These are phyloP conservation scores for Spathaspora gorwiae DNA, from an alignment of 805 yeast genomes.

Conservation along the genomic window DNA sequence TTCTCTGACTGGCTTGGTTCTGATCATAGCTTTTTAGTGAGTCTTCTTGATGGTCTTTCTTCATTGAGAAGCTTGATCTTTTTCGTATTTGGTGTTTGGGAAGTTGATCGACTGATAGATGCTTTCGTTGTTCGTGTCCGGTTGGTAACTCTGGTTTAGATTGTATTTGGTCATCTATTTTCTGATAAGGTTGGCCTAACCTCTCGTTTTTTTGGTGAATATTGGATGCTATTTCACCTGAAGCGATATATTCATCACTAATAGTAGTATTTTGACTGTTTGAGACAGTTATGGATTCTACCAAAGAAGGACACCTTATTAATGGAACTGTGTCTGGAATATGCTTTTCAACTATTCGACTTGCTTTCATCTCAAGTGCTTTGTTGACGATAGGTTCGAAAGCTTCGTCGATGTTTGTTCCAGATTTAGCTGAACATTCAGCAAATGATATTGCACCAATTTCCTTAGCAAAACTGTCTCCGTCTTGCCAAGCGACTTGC, in stretches of 20 bases:
- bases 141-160: too few relatives aligned
- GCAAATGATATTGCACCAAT: constrained; percentile 23
- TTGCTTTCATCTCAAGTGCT: neutral
- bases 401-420: constrained; percentile 19
- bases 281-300: neutral
- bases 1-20: too few relatives aligned
- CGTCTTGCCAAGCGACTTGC: constrained; percentile 27
- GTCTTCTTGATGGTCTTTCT: too few relatives aligned
- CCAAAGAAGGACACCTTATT: neutral
- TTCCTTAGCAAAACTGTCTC: constrained; percentile 19
- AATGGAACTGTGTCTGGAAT: neutral
- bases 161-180: too few relatives aligned
- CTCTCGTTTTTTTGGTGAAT: neutral
- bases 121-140: too few relatives aligned
- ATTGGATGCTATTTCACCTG: neutral
- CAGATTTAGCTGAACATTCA: constrained; percentile 24
- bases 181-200: neutral
- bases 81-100: too few relatives aligned
- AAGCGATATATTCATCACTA: neutral
- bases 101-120: too few relatives aligned
- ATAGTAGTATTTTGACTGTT: neutral
- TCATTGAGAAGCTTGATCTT: too few relatives aligned
- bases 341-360: neutral
- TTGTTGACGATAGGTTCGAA: constrained; percentile 23
- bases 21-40: too few relatives aligned